Percentiles rank a stretch among this genome's conserved stretches.
phyloP scores from a whole-genome alignment of 768 basidiomycete species.

The Pleurotus eryngii region DNA sequence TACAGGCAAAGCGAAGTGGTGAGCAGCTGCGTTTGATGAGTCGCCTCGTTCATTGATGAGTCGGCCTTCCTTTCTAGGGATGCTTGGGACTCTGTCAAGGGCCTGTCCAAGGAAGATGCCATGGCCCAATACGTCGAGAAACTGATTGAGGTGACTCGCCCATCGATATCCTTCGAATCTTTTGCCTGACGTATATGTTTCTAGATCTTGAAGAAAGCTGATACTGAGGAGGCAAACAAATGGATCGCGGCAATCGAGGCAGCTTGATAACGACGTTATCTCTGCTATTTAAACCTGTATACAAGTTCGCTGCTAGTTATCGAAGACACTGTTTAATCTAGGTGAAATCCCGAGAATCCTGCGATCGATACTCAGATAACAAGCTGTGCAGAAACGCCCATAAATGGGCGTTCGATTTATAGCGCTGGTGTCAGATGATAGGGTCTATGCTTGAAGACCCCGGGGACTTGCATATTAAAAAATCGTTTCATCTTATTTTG shows the following conservation, averaged over 20 bases:
- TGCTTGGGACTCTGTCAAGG: conserved; percentile 73
- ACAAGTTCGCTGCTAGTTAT: background rate
- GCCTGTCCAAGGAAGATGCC: conserved; percentile 70
- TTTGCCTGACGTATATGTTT: conserved; percentile 5
- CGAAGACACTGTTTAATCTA: background rate
- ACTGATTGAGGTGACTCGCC: conserved; percentile 56
- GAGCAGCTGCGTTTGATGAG: conserved; percentile 15
- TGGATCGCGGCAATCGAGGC: conserved; percentile 60
- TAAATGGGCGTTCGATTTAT: conserved; percentile 1
- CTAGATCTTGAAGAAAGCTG: conserved; percentile 55
- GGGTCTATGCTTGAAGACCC: background rate
- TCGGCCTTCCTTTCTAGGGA: conserved; percentile 49
- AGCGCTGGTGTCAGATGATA: conserved; percentile 7
- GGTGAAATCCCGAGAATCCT: conserved; percentile 1
- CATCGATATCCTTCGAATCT: background rate
- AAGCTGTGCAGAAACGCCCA: conserved; percentile 8
- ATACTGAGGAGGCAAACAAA: conserved; percentile 51
- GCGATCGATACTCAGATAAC: background rate
- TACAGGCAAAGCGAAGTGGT: conserved; percentile 90
- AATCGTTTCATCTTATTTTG: background rate
- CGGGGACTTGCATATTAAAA: background rate
- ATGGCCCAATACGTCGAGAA: conserved; percentile 69
- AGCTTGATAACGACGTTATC: conserved; percentile 23
- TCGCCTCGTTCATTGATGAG: background rate
- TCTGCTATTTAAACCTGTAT: background rate